Evolutionary conservation across 306 rosid species (phyloP).

Genomic region (Begonia peltatifolia): DNA sequence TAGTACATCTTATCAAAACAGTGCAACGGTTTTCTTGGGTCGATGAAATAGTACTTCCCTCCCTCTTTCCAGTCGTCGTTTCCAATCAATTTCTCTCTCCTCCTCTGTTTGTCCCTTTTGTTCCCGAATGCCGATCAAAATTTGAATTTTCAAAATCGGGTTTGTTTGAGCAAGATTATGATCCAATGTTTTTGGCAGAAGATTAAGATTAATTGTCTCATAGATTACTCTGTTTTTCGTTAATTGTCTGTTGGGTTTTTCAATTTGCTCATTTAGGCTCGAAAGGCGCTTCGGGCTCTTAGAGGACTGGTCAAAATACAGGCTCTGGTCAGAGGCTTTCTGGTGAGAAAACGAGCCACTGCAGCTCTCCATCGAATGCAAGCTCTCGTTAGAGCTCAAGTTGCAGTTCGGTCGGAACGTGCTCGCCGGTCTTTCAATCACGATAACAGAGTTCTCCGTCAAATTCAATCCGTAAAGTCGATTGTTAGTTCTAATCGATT

Average conservation of each 20-base stretch:
- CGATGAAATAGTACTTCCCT: neutral
- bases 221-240: neutral
- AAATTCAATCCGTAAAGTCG: constrained; percentile 37
- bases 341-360: constrained; percentile 77
- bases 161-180: neutral
- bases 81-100: neutral
- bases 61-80: neutral
- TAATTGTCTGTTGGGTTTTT: neutral
- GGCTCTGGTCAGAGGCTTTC: constrained; percentile 81
- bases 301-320: constrained; percentile 86
- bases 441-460: constrained; percentile 31
- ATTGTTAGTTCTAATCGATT: constrained; percentile 21
- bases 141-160: neutral
- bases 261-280: constrained; percentile 31
- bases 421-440: constrained; percentile 80
- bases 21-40: neutral
- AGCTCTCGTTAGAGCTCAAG: constrained; percentile 82
- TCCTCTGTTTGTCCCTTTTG: neutral
- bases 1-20: too few relatives aligned
- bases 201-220: too few relatives aligned
- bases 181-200: neutral
- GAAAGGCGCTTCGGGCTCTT: constrained; percentile 81
- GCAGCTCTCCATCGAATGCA: constrained; percentile 91
- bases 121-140: neutral
- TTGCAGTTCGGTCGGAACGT: constrained; percentile 46